Base-by-base conservation (phyloP, 495 filamentous ascomycete species). In the Barbatosphaeria neglecta region DNA sequence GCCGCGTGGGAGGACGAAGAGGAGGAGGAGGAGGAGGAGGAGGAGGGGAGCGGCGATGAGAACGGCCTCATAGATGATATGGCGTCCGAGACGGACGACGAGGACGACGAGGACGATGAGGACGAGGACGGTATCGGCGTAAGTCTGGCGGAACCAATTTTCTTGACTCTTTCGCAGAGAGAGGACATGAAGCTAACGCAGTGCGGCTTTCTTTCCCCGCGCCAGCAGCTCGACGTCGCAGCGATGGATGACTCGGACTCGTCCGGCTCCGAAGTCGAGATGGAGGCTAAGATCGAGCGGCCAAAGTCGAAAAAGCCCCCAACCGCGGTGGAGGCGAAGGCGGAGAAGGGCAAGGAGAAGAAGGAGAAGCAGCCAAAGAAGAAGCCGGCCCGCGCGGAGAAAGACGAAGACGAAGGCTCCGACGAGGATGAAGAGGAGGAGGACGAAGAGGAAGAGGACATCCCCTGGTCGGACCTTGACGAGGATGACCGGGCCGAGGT, bases 401-500 rank as follows among this genome's bases (percentile, higher is more conserved):
- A 55, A 47, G 50, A 66, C 40, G 54, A 61, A 31, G 50, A 49
- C 13, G 50, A 55, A 47, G 50, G 65, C 40, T 53, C 60, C 25
- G 50, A 49, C 13, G 50, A 51, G 9, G 50, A 49, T 19, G 51
- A 63, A 25, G 54, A 62, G 35, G 62, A 65, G 20, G 60, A 69
- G 2, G 67, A 60, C 57, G 47, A 52, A 46, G 44, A 61, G 47
- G 58, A 59, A 43, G 43, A 55, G 17, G 50, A 61, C n/a, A 47
- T 56, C 13, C 37, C 60, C 20, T 55, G 56, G 40, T 58, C 63
- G 50, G 54, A 63, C 52, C 74, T 94, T 18, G 79, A 82, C 27
- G 83, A 82, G 20, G 84, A 86, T 55, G 87, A 92, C 49, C 82
- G 80, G 54, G 87, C 84, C 51, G 90, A 95, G 55, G 68, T 94